A percentile compares a stretch with the other conserved stretches of the same genome.
phyloP scores from a whole-genome alignment of 805 yeast genomes.

The Candida fluviatilis region DNA sequence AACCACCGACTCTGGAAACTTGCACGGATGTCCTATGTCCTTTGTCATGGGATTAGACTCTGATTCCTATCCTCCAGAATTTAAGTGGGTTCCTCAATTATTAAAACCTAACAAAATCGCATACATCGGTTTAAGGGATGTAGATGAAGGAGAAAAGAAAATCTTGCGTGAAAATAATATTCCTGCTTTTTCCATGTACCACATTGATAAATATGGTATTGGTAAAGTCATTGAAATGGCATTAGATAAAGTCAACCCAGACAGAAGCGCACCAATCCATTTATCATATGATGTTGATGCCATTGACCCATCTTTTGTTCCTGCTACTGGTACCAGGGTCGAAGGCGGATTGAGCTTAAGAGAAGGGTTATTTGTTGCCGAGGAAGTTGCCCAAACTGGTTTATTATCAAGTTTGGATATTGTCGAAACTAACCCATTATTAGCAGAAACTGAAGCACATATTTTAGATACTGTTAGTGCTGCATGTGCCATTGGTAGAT shows the following conservation, averaged over 20 bases:
- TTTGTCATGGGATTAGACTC: slow-evolving; percentile 80
- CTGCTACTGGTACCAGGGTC: slow-evolving; percentile 97
- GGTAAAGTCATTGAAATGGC: slow-evolving; percentile 92
- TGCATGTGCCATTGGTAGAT: slow-evolving; percentile 86
- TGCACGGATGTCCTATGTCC: slow-evolving; percentile 96
- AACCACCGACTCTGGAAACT: slow-evolving; percentile 80
- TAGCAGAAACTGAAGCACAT: slow-evolving; percentile 74
- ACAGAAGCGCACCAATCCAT: slow-evolving; percentile 68
- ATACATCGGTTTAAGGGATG: slow-evolving; percentile 92
- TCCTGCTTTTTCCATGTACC: slow-evolving; percentile 91
- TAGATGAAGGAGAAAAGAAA: slow-evolving; percentile 79
- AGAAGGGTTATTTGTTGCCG: slow-evolving; percentile 90
- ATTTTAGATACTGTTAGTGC: slow-evolving; percentile 82
- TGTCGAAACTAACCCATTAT: slow-evolving; percentile 88
- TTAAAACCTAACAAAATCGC: slow-evolving; percentile 72
- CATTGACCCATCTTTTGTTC: slow-evolving; percentile 88
- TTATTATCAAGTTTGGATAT: slow-evolving; percentile 81
- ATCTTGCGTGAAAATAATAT: slow-evolving; percentile 69
- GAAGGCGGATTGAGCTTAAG: slow-evolving; percentile 93
- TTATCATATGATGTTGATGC: slow-evolving; percentile 95
- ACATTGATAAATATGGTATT: slow-evolving; percentile 90
- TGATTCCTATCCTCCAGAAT: slow-evolving; percentile 65
- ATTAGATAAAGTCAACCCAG: slow-evolving; percentile 69
- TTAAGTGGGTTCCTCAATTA: slow-evolving; percentile 73
- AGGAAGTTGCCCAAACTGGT: slow-evolving; percentile 90